These are phyloP conservation scores for Lablab purpureus DNA, from an alignment of 306 rosid species.

Conservation along the genomic window DNA sequence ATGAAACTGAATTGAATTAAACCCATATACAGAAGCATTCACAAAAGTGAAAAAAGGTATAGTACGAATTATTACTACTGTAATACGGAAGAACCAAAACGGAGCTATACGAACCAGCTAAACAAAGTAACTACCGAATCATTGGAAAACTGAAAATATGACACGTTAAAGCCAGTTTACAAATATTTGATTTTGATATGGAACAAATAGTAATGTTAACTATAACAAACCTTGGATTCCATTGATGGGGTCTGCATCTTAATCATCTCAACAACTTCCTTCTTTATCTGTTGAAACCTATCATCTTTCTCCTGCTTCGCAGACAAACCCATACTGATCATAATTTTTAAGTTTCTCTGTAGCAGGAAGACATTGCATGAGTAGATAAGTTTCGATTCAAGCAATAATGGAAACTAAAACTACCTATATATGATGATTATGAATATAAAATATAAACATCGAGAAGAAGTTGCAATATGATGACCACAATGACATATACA, in stretches of 20 bases:
- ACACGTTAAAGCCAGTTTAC: constrained; percentile 21
- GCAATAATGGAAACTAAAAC: constrained; percentile 29
- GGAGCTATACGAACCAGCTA: constrained; percentile 35
- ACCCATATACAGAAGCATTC: constrained; percentile 30
- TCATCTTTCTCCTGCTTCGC: constrained; percentile 90
- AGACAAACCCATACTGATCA: constrained; percentile 87
- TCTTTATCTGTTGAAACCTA: constrained; percentile 83
- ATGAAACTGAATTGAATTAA: constrained; percentile 30
- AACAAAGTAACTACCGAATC: not conserved
- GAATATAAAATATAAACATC: constrained; percentile 17
- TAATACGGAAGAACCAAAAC: not conserved
- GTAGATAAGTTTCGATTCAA: constrained; percentile 42
- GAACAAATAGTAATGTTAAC: constrained; percentile 30
- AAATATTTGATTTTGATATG: constrained; percentile 12
- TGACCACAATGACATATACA: not conserved
- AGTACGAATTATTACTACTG: not conserved
- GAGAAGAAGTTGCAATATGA: constrained; percentile 18
- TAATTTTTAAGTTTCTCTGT: constrained; percentile 91
- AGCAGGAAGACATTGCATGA: constrained; percentile 55
- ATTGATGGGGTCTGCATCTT: constrained; percentile 60
- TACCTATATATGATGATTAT: constrained; percentile 23
- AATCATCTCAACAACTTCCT: constrained; percentile 86
- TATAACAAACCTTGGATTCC: constrained; percentile 71
- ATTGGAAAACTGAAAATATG: constrained; percentile 26
- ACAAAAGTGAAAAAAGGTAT: not conserved